phyloP scores from a whole-genome alignment of 805 yeast species.

The Schizosaccharomyces osmophilus region DNA sequence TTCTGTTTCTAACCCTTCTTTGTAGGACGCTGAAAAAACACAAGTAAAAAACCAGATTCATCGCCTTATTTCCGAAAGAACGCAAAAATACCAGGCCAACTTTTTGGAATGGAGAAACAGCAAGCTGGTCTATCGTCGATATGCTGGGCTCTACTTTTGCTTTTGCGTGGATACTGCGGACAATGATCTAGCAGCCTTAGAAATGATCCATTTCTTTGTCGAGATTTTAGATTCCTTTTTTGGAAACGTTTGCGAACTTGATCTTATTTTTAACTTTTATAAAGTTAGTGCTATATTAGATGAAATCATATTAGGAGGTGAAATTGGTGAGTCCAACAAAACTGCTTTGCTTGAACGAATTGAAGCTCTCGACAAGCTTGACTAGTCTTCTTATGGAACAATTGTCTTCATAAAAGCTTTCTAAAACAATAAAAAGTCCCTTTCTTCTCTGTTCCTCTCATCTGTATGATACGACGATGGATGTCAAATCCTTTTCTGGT shows the following conservation, averaged over 20 bases:
- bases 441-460: too few species aligned
- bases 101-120: constrained; percentile 45
- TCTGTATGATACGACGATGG: too few species aligned
- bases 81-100: constrained; percentile 59
- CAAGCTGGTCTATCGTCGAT: constrained; percentile 62
- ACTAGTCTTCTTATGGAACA: constrained; percentile 12
- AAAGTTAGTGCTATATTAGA: constrained; percentile 63
- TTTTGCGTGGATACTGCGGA: constrained; percentile 57
- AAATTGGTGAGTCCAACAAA: constrained; percentile 65
- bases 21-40: constrained; percentile 22
- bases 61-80: constrained; percentile 55
- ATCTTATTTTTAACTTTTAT: constrained; percentile 74
- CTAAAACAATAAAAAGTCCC: too few species aligned
- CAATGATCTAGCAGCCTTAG: constrained; percentile 61
- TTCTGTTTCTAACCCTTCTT: background rate
- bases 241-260: constrained; percentile 80
- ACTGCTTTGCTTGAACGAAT: constrained; percentile 39
- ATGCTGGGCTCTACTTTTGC: constrained; percentile 81
- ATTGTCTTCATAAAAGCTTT: too few species aligned
- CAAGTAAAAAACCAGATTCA: constrained; percentile 40
- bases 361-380: constrained; percentile 36
- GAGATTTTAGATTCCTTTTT: constrained; percentile 71
- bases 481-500: too few species aligned
- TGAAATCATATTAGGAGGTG: constrained; percentile 77
- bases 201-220: constrained; percentile 66